These are phyloP conservation scores for Helianthus annuus DNA, from an alignment of 129 eudicot genomes.

Conservation along the genomic window HanXRQr2.0-SUNRISE NC_035433.2:6697425-6697924, in stretches of 20 bases:
- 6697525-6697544: constrained; percentile 65
- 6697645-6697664: constrained; percentile 63
- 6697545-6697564: constrained; percentile 66
- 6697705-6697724: constrained; percentile 32
- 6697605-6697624: neutral
- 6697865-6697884: neutral
- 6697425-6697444: constrained; percentile 4
- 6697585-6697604: too few species aligned
- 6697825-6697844: constrained; percentile 44
- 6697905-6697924: neutral
- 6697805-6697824: constrained; percentile 60
- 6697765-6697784: constrained; percentile 58
- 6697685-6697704: constrained; percentile 56
- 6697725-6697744: neutral
- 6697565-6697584: constrained; percentile 35
- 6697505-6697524: constrained; percentile 71
- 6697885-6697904: too few species aligned
- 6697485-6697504: constrained; percentile 33
- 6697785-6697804: constrained; percentile 63
- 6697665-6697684: constrained; percentile 86
- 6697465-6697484: neutral
- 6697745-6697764: neutral
- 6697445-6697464: neutral
- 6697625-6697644: constrained; percentile 8
- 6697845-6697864: neutral